Evolutionary conservation across 768 basidiomycete genomes (phyloP), one percentile per base, ranked within the genome.

Genomic region (Nidularia pulvinata): DNA sequence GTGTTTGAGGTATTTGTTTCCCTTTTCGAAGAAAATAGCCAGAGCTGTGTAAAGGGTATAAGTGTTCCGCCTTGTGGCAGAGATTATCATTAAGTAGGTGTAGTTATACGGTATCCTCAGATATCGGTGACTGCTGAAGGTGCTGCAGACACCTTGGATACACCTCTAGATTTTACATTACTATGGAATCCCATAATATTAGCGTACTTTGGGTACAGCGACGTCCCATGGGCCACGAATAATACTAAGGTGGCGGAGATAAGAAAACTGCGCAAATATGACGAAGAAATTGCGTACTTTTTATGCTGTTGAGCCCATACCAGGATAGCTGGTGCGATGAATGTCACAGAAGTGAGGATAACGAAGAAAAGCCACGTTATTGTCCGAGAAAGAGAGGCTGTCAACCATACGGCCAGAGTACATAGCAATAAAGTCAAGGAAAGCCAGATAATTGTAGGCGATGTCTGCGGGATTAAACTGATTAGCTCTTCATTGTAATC

Each of bases 201-300:
- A 25, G 25, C 25, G 25, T 25, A 86, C 72, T 69, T 82, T 84
- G 35, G 92, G 92, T 59, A 86, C 80, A 32, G 92, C 92, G 30
- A 90, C 89, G 66, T 95, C 93, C 93, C 93, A 95, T 57, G 91
- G 89, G 7, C 93, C 93, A 55, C 89, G 82, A 66, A 95, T 88
- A 71, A 93, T 91, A 68, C 92, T 94, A 5, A 32, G 19, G 54
- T 55, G 46, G 51, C 60, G 50, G 25, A 25, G 42, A 51, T n/a
- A 44, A 19, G n/a, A 52, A 48, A 44, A 50, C 53, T 39, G 55
- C 57, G 52, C 56, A 51, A 54, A 49, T 49, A 22, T 52, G 49
- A 48, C 42, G 54, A 55, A 53, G 59, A 59, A 50, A 33, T 50
- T 50, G 30, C 87, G 37, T 63, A 85, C 91, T 95, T 93, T 76